Evolutionary conservation across 2,329 filamentous ascomycete species (phyloP).

Genomic region (Fusarium sp.): DNA sequence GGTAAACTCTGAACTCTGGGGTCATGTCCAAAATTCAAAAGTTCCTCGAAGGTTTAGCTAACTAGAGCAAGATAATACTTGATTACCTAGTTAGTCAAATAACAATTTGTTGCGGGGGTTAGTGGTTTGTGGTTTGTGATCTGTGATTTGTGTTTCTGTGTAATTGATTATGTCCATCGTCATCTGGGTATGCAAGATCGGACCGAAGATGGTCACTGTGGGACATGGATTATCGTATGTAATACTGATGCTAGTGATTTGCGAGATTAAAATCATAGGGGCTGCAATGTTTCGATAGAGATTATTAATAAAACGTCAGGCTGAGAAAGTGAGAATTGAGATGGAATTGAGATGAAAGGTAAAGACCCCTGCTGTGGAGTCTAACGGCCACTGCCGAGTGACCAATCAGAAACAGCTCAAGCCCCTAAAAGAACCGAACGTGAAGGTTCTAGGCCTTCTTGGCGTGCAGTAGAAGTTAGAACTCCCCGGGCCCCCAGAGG

Average conservation of each 20-base stretch:
- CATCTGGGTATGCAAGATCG: constrained; percentile 36
- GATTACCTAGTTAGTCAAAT: neutral
- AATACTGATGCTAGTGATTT: constrained; percentile 7
- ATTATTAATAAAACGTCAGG: neutral
- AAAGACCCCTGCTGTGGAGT: constrained; percentile 11
- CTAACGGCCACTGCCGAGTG: constrained; percentile 31
- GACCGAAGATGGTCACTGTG: constrained; percentile 33
- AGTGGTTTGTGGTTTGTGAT: constrained; percentile 9
- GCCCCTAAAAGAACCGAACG: constrained; percentile 25
- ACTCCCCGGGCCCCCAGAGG: no score
- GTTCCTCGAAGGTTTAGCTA: neutral
- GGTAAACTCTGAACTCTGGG: constrained; percentile 22
- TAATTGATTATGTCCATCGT: constrained; percentile 30
- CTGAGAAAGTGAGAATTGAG: no score
- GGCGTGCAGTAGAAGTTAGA: constrained; percentile 2
- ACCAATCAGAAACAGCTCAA: constrained; percentile 27
- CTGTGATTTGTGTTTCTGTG: constrained; percentile 18
- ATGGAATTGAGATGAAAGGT: neutral
- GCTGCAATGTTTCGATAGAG: neutral
- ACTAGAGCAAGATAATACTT: neutral
- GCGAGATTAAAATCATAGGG: constrained; percentile 13
- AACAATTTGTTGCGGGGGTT: constrained; percentile 12
- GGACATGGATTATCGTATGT: constrained; percentile 16
- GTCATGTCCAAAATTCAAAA: constrained; percentile 1
- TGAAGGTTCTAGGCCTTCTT: constrained; percentile 39